Evolutionary conservation across 2,329 filamentous ascomycete species (phyloP), one percentile per base, ranked within the genome.

Genomic region (Amauroascus verrucosus): DNA sequence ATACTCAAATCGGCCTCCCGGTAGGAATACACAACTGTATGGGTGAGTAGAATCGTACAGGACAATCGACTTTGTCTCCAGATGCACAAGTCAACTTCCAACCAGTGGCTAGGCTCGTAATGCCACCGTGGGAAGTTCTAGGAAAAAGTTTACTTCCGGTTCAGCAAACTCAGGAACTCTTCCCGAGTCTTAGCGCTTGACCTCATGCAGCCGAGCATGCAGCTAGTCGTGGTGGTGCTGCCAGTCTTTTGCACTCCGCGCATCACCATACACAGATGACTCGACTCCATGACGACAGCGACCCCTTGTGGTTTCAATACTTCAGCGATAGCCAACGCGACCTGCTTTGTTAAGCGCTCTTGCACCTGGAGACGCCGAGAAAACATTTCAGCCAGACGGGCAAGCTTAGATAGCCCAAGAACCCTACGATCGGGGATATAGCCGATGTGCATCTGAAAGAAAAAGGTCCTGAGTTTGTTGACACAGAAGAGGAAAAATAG

Each of bases 241-340:
- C 78, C 81, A 0, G 88, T 89, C 77, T 98, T 96, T 67, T 96
- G 82, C 8, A 98, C 91, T n/a, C 93, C 93, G 45, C 93, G 82
- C 90, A 96, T 97, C 14, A 95, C 89, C 91, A 97, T 98, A 76
- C 93, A 98, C 45, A 97, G 75, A 72, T 98, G 93, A 64, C 83
- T 90, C 13, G 88, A 94, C 66, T 98, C 93, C 85, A 98, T 95
- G 56, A 98, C 91, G 1, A 98, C 93, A 18, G 88, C 91, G 1
- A 98, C 91, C 45, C 93, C 93, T 66, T 94, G 88, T 1, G 93
- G 93, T 67, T 94, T 86, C 46, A 98, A 77, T 11, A 97, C 84
- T 65, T 97, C 90, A 67, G 89, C 89, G 58, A 98, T 85, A 14
- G 93, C 91, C 58, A 95, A 81, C 18, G 93, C 93, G 13, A 98